phyloP scores from a whole-genome alignment of 148 eudicot species.

The Chenopodium quinoa region DNA sequence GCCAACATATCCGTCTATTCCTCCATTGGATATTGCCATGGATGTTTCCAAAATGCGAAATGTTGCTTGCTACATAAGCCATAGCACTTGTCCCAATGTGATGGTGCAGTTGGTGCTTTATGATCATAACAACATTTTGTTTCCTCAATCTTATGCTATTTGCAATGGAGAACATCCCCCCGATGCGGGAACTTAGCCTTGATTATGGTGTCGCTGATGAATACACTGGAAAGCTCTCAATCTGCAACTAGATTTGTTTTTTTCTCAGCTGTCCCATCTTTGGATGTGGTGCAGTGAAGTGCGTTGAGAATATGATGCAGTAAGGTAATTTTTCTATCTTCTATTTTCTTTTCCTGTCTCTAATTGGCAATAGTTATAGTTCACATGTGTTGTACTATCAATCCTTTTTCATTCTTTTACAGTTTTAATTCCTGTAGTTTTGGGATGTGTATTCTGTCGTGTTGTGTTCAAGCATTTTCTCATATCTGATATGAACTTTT shows the following conservation, averaged over 20 bases:
- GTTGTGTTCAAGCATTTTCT: not conserved
- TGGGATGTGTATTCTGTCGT: not conserved
- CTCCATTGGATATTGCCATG: slow-evolving; percentile 82
- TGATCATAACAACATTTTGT: slow-evolving; percentile 69
- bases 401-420: not conserved
- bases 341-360: not conserved
- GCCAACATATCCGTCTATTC: slow-evolving; percentile 59
- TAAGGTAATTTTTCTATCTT: slow-evolving; percentile 28
- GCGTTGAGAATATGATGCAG: slow-evolving; percentile 22
- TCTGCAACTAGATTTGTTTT: slow-evolving; percentile 49
- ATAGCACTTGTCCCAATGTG: slow-evolving; percentile 77
- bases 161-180: slow-evolving; percentile 87
- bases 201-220: slow-evolving; percentile 90
- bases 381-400: not conserved
- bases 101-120: slow-evolving; percentile 74
- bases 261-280: slow-evolving; percentile 20
- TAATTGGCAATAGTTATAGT: slow-evolving; percentile 6
- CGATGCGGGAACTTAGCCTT: slow-evolving; percentile 83
- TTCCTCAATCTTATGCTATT: slow-evolving; percentile 81
- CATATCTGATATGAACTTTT: not conserved
- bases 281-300: slow-evolving; percentile 27
- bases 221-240: slow-evolving; percentile 60
- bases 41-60: slow-evolving; percentile 86
- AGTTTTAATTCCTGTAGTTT: not conserved
- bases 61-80: slow-evolving; percentile 80